Base-by-base conservation (phyloP, 208 protist species). In the Balamuthia mandrillaris region DNA sequence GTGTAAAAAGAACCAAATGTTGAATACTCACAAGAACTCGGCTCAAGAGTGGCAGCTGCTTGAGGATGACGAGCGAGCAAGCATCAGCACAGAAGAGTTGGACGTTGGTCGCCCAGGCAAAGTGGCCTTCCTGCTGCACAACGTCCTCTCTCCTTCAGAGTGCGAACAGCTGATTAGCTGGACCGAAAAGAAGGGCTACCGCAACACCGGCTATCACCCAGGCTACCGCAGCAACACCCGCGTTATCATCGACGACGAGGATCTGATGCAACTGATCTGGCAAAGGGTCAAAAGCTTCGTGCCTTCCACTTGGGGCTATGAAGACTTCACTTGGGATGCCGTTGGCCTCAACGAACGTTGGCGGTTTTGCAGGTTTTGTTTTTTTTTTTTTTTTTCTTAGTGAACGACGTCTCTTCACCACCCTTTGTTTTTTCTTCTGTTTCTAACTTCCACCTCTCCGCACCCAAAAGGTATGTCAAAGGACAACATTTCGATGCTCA, bases 401-500 rank as follows among this genome's bases (percentile, higher is more conserved):
- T 33, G n/a, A 24, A 21, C 2, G 41, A 10, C 33, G 7, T 63
- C 56, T 63, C 24, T 24, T 21, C 16, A 54, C 14, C 14, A 24
- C 14, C 14, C 14, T 54, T 21, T 24, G 47, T 24, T 14, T 24
- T 14, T 24, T 24, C 47, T 54, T 14, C 21, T 54, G 14, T 54
- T 21, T 54, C 21, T 24, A 14, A 24, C 21, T 14, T 54, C 16
- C 14, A 24, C 14, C 14, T 35, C 33, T 27, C 10, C 10, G 10
- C 7, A 9, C 45, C 45, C 16, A 18, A 42, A n/a, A 58, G 75
- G 35, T 82, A 82, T 29, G 41, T 31, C n/a, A 42, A 42, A 2
- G 75, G 75, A 2, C 75, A 82, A 35, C 75, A 82, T 42, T 82
- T 82, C 75, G 56, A 42, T 81, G 35, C 75, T 18, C 75, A 82